Conservation (phyloP, 495 filamentous ascomycete genomes). For the Aspergillus coremiiformis region DNA sequence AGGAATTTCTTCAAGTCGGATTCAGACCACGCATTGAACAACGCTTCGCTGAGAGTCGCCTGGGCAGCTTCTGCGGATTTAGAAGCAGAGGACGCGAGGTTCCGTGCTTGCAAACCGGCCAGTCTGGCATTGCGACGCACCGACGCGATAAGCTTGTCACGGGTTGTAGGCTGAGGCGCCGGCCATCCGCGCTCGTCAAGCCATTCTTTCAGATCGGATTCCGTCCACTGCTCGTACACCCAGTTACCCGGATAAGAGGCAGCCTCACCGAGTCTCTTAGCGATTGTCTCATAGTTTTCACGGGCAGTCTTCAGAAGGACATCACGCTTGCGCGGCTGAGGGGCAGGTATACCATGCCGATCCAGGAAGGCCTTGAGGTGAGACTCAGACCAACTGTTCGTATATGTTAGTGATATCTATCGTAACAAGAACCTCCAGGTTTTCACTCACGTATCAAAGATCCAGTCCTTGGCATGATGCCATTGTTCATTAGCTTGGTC, state of each 20-base stretch:
- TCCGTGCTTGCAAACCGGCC: constrained; percentile 57
- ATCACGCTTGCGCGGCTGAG: constrained; percentile 79
- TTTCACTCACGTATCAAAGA: constrained; percentile 77
- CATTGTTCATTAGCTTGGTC: constrained; percentile 65
- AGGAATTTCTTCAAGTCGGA: constrained; percentile 68
- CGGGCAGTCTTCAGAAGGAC: constrained; percentile 69
- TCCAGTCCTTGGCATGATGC: constrained; percentile 74
- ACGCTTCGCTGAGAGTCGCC: constrained; percentile 64
- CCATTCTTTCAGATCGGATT: constrained; percentile 72
- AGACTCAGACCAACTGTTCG: constrained; percentile 66
- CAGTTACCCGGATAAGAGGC: constrained; percentile 87
- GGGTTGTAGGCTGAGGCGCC: constrained; percentile 75
- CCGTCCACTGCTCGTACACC: constrained; percentile 83
- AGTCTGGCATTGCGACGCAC: constrained; percentile 88
- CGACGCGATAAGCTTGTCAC: constrained; percentile 79
- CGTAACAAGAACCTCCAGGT: not conserved
- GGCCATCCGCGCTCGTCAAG: constrained; percentile 84
- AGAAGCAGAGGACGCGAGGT: constrained; percentile 52
- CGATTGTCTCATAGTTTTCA: constrained; percentile 70
- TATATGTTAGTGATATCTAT: constrained; percentile 14
- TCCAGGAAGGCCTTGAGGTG: constrained; percentile 91
- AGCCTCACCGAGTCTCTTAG: constrained; percentile 78
- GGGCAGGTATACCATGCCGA: constrained; percentile 71
- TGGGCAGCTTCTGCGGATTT: constrained; percentile 62
- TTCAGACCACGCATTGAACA: constrained; percentile 89